Evolutionary conservation across 2,329 filamentous ascomycete genomes (phyloP).

Genomic region (Chrysosphaeria jannelii): DNA sequence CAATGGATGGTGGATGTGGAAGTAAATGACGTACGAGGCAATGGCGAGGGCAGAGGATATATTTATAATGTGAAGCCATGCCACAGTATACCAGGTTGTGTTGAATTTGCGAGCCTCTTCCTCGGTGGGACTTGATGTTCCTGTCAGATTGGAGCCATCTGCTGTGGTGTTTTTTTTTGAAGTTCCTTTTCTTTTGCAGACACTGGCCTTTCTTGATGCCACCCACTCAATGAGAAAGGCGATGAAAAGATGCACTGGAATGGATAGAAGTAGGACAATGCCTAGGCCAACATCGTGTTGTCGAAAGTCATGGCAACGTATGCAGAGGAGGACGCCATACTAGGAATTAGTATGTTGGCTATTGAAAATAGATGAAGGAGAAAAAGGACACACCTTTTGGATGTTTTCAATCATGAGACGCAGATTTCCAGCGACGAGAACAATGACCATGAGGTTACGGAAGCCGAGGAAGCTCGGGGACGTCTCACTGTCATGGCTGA

Average conservation of each 20-base stretch:
- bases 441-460: conserved; percentile 83
- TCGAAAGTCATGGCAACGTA: conserved; percentile 69
- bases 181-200: conserved; percentile 16
- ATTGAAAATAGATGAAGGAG: conserved; percentile 2
- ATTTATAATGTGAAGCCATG: conserved; percentile 57
- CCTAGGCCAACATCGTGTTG: conserved; percentile 49
- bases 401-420: conserved; percentile 91
- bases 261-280: conserved; percentile 50
- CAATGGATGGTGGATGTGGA: conserved; percentile 67
- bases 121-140: conserved; percentile 22
- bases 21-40: conserved; percentile 69
- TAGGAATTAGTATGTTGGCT: conserved; percentile 9
- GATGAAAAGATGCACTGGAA: conserved; percentile 70
- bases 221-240: conserved; percentile 73
- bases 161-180: conserved; percentile 17
- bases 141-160: conserved; percentile 12
- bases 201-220: conserved; percentile 12
- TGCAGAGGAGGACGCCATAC: conserved; percentile 86
- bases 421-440: conserved; percentile 75
- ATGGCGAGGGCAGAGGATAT: conserved; percentile 52
- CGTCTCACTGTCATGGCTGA: conserved; percentile 52
- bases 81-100: conserved; percentile 50
- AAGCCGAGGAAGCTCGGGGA: conserved; percentile 78
- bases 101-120: conserved; percentile 37
- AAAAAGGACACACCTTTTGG: conserved; percentile 33